Base-by-base conservation (phyloP, 2,329 filamentous ascomycete genomes). In the Botrytis fragariae region DNA sequence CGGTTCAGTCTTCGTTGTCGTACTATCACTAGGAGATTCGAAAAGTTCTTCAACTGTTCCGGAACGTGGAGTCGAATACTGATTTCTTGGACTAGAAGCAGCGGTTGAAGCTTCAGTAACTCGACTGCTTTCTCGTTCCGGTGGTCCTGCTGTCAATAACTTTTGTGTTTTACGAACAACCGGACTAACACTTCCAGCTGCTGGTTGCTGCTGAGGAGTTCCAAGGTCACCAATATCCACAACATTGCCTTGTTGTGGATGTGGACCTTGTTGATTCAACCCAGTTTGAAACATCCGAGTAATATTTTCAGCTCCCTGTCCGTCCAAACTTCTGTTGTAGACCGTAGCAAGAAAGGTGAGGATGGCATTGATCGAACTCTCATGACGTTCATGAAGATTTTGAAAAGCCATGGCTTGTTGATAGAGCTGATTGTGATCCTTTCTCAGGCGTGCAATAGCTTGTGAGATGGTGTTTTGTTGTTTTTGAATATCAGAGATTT, bases 311-410 rank as follows among this genome's bases (percentile, higher is more conserved):
- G 89, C 86, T 45, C 90, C 91, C 78, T 95, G 92, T 51, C 95
- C 93, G 81, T 98, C 95, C 68, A 99, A 84, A 76, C 94, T 97
- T 79, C 97, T 92, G 76, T 97, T 92, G 83, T 98, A 99, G 60
- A 99, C 95, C 20, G 97, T 98, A 63, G 95, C 96, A 32, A 99
- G 87, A 82, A 99, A 98, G 68, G 95, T 97, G 60, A 99, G 87
- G 75, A 99, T 98, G n/a, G 95, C 95, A 80, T 98, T 98, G 83
- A 99, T 98, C 0, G 95, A 98, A 81, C 95, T 97, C 81, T 99
- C 96, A 80, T 99, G 96, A n/a, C 96, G 91, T 78, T 95, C 94
- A 80, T 98, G 95, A 80, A 97, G 90, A 74, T 90, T 92, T 82
- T 98, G 95, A 81, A 98, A 98, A 73, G 93, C 91, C 62, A 93